Evolutionary conservation across 2,329 filamentous ascomycete species (phyloP).

Genomic region (Neopestalotiopsis rosae): DNA sequence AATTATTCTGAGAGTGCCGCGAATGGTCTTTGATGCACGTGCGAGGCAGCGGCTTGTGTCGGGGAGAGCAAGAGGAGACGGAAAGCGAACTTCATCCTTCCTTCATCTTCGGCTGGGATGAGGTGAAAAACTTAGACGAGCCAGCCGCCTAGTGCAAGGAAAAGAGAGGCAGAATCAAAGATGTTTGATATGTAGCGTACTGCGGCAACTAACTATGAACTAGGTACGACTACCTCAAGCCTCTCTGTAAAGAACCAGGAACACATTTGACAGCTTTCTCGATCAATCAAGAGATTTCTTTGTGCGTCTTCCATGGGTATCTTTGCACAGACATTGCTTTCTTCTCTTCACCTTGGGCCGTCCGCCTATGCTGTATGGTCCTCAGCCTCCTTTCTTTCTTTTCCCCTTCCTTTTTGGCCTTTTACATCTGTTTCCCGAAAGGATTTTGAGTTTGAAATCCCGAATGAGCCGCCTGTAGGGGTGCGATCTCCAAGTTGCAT

Average conservation of each 20-base stretch:
- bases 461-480: slow-evolving; percentile 8
- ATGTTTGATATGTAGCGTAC: too few species aligned
- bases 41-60: slow-evolving; percentile 1
- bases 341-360: not conserved
- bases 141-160: not conserved
- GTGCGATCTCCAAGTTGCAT: not conserved
- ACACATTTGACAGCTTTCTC: not conserved
- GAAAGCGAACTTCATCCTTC: not conserved
- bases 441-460: slow-evolving; percentile 1
- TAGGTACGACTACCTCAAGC: too few species aligned
- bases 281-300: not conserved
- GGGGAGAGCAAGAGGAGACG: not conserved
- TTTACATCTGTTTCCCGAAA: not conserved
- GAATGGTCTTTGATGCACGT: slow-evolving; percentile 4
- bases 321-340: not conserved
- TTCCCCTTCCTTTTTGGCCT: not conserved
- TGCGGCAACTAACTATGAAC: too few species aligned
- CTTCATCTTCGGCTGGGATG: not conserved
- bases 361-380: not conserved
- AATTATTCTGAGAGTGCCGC: not conserved
- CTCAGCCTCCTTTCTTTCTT: not conserved
- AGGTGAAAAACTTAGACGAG: not conserved
- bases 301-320: not conserved
- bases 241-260: too few species aligned
- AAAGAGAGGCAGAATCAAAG: not conserved